Evolutionary conservation across 148 eudicot genomes (phyloP), one percentile per base, ranked within the genome.

Genomic region (Hydrangea macrophylla): DNA sequence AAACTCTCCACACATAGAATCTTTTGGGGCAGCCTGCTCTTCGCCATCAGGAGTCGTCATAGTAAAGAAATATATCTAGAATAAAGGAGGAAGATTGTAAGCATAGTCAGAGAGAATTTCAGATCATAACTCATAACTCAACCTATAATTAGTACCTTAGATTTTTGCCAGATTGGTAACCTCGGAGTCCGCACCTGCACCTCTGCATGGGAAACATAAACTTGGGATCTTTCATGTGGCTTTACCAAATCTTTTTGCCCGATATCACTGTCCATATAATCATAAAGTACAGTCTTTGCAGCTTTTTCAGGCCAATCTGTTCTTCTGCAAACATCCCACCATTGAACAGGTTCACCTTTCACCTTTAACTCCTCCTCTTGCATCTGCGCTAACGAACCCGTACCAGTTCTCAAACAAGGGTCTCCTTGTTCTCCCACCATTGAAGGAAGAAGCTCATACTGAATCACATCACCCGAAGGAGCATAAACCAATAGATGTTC

Each of bases 241-340:
- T 83, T 80, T 60, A 64, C 67, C 32, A 68, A 71, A 64, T 80
- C 81, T 69, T 81, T 85, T 71, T 74, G 76, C 55, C 53, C 59
- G 64, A 57, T 67, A 59, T 65, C 81, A 67, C 70, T 73, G 75
- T 84, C 84, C 68, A 80, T 78, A 70, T 60, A 75, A 53, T 75
- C 82, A 80, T 77, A 86, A 62, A 69, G 64, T 33, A 71, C 74
- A 50, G 68, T 60, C 32, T 69, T 84, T 53, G 75, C 54, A 61
- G 68, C 35, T 64, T 71, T 90, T 76, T 90, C 96, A 48, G 86
- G 87, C 89, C 90, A 90, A 81, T 94, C 96, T 65, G 86, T 84
- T 85, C 97, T 85, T 70, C 99, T 86, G 62, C 99, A 94, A 31
- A 94, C 99, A 80, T 94, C 99, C 99, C 99, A 94, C 81, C 99